These are phyloP conservation scores for Kalmusia sp. DNA, from an alignment of 2,329 filamentous ascomycete genomes.

Conservation along the genomic window DNA sequence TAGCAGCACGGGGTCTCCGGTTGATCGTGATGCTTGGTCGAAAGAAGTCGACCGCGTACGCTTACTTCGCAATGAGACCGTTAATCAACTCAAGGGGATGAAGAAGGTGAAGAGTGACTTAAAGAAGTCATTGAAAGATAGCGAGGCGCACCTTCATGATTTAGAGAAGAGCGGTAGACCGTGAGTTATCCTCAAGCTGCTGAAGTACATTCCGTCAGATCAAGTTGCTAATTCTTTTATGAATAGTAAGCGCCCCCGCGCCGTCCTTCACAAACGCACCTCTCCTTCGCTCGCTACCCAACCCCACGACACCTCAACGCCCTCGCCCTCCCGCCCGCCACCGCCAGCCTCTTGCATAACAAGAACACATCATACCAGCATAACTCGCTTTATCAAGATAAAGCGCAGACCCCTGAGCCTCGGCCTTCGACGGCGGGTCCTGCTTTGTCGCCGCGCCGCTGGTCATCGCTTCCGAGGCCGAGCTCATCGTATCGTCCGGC, in stretches of 20 bases:
- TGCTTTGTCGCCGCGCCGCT: background rate
- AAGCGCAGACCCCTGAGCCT: background rate
- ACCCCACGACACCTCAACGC: constrained; percentile 1
- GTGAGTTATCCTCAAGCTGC: constrained; percentile 25
- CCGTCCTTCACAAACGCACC: constrained; percentile 23
- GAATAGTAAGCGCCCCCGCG: constrained; percentile 17
- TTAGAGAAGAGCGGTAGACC: constrained; percentile 32
- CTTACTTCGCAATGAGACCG: constrained; percentile 41
- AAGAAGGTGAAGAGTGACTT: constrained; percentile 36
- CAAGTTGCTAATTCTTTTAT: background rate
- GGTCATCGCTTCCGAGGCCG: constrained; percentile 15
- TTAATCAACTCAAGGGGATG: constrained; percentile 40
- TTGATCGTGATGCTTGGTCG: constrained; percentile 37
- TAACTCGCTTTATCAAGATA: constrained; percentile 15
- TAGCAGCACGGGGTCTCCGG: constrained; percentile 15
- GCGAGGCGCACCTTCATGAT: constrained; percentile 39
- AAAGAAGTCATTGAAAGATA: constrained; percentile 40
- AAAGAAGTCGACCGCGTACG: constrained; percentile 43
- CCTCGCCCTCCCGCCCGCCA: constrained; percentile 18
- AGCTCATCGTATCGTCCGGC: constrained; percentile 19
- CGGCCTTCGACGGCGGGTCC: constrained; percentile 6
- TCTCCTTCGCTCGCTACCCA: background rate
- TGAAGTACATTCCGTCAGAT: no score
- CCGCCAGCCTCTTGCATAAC: constrained; percentile 11
- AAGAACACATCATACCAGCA: constrained; percentile 12